phyloP scores from a whole-genome alignment of 352 stramenopile genomes.

The Pythium dissotocum region DNA sequence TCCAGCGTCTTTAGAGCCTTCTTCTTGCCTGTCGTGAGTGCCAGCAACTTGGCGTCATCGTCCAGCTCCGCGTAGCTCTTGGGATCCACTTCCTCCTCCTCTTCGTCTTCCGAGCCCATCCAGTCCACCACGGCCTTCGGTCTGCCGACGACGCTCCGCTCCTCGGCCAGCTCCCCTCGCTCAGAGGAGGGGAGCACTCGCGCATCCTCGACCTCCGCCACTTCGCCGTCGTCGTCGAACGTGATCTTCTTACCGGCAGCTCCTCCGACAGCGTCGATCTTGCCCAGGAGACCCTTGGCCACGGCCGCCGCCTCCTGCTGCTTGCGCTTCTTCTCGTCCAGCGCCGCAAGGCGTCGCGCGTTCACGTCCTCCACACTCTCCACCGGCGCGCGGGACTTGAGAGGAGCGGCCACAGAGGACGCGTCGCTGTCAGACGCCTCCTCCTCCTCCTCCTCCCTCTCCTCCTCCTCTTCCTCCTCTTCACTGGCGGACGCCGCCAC shows the following conservation, averaged over 20 bases:
- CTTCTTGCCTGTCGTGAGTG: not conserved
- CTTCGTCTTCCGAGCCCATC: conserved; percentile 63
- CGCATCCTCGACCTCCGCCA: conserved; percentile 39
- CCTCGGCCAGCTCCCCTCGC: conserved; percentile 11
- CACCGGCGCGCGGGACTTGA: not conserved
- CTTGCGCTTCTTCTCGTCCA: conserved; percentile 44
- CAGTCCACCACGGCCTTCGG: conserved; percentile 38
- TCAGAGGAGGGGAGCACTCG: not conserved
- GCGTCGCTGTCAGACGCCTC: conserved; percentile 3
- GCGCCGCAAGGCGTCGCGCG: conserved; percentile 47
- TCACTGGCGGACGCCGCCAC: conserved; percentile 21
- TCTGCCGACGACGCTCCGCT: conserved; percentile 15
- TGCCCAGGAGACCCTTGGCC: conserved; percentile 27
- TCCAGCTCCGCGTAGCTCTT: conserved; percentile 29
- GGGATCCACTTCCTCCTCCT: conserved; percentile 28
- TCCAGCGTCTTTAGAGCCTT: conserved; percentile 39
- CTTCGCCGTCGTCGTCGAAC: conserved; percentile 71
- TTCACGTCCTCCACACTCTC: conserved; percentile 38
- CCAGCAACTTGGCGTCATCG: conserved; percentile 22
- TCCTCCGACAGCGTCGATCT: conserved; percentile 37
- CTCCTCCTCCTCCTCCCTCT: conserved; percentile 22
- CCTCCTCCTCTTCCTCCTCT: conserved; percentile 13
- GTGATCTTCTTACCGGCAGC: conserved; percentile 65
- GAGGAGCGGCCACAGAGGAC: conserved; percentile 8
- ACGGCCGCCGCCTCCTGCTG: conserved; percentile 38